Evolutionary conservation across 257 asterid genomes (phyloP).

Genomic region (Osmanthus fragrans): DNA sequence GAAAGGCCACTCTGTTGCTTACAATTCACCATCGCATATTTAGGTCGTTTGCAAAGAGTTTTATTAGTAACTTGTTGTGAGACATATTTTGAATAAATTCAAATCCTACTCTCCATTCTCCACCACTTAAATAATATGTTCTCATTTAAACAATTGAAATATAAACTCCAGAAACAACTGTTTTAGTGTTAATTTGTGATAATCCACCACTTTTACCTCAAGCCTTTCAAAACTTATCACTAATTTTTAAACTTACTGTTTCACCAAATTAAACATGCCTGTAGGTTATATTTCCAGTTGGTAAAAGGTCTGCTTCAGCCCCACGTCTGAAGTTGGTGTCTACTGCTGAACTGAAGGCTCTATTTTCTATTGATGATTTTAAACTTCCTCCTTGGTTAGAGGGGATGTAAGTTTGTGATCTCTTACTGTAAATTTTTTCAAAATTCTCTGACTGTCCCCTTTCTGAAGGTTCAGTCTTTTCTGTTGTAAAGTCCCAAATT

Average conservation of each 20-base stretch:
- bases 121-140: not conserved
- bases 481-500: slow-evolving; percentile 11
- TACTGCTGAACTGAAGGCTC: slow-evolving; percentile 73
- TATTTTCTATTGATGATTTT: slow-evolving; percentile 81
- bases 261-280: slow-evolving; percentile 18
- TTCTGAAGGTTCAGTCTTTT: slow-evolving; percentile 4
- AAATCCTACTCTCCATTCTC: not conserved
- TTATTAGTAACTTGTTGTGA: not conserved
- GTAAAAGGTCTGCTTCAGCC: slow-evolving; percentile 66
- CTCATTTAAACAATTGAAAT: not conserved
- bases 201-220: slow-evolving; percentile 10
- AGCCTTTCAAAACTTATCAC: slow-evolving; percentile 16
- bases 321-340: slow-evolving; percentile 85
- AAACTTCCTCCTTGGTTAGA: slow-evolving; percentile 93
- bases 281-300: slow-evolving; percentile 82
- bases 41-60: not conserved
- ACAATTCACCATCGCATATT: not conserved
- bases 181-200: not conserved
- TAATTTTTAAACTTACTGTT: not conserved
- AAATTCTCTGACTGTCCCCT: not conserved
- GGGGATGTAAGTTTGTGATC: slow-evolving; percentile 70
- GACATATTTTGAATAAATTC: not conserved
- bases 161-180: slow-evolving; percentile 3
- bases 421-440: not conserved
- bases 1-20: not conserved